phyloP scores from a whole-genome alignment of 2,329 filamentous ascomycete genomes.

The Venturia nashicola region DNA sequence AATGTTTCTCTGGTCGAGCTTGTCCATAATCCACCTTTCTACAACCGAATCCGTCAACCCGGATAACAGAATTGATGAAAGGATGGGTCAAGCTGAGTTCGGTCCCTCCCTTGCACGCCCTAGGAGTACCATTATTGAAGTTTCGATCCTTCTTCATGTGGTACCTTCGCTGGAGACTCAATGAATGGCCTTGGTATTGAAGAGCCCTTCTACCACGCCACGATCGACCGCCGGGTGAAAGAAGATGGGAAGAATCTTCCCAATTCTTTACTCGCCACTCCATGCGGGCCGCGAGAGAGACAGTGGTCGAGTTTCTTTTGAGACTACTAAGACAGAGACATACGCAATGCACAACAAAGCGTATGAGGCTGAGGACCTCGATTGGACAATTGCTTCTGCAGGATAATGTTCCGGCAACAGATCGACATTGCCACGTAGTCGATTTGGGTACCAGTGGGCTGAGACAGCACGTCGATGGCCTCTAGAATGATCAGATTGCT shows the following conservation, averaged over 20 bases:
- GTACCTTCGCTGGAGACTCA: neutral
- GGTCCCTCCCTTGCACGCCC: neutral
- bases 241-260: neutral
- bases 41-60: no score
- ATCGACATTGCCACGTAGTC: neutral
- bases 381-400: neutral
- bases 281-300: neutral
- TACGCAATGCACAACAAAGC: neutral
- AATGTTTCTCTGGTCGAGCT: no score
- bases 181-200: neutral
- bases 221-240: neutral
- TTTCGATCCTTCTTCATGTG: no score
- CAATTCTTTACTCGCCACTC: neutral
- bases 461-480: neutral
- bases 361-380: neutral
- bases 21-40: no score
- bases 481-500: neutral
- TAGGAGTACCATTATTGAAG: neutral
- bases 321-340: neutral
- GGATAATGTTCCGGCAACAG: neutral
- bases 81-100: neutral
- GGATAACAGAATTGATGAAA: no score
- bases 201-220: neutral
- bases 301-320: neutral
- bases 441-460: neutral